Base-by-base conservation (phyloP, 345 rosid species). In the Noccaea bulbosa region DNA sequence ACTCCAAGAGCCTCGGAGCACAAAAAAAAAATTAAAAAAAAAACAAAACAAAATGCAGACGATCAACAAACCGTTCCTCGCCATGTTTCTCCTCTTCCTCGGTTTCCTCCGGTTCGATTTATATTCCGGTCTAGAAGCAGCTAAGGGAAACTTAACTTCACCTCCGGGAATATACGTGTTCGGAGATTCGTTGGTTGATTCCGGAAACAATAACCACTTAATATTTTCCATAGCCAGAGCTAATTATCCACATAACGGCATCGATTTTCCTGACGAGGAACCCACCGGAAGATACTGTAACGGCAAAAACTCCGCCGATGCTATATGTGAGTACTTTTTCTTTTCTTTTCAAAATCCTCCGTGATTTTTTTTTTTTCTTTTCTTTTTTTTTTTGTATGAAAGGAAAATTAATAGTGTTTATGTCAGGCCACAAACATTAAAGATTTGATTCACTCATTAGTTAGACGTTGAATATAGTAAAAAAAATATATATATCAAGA, bases 281-380 rank as follows among this genome's bases (percentile, higher is more conserved):
- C 74, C 84, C 11, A 83, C 82, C 12, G 84, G 86, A 17, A 69
- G 86, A 68, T 80, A 78, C 41, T 59, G 70, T 50, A 83, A 83
- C 48, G 84, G 84, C 77, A 80, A 78, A 65, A 80, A 72, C 16
- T 63, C 61, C n/a, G 78, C 78, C 9, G 80, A 80, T 69, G 44
- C 68, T n/a, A 17, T 73, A 1, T 75, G 81, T 78, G 34, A 47
- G 27, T 11, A 3, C 30, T 39, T 1, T 27, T 57, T 15, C 24
- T 46, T 32, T 39, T 14, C 10, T 5, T 0, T 11, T 6, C 5
- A 27, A 27, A 27, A 27, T 27, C 30, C 30, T 27, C 30, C 30
- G 11, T 3, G 5, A 3, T 10, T 3, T 11, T 11, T 40, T 27
- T 2, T 27, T 27, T 20, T 2, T 11, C 3, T 40, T 27, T 2